These are phyloP conservation scores for Mucor irregularis DNA, from an alignment of 371 early-diverging fungal genomes.

Conservation along the genomic window DNA sequence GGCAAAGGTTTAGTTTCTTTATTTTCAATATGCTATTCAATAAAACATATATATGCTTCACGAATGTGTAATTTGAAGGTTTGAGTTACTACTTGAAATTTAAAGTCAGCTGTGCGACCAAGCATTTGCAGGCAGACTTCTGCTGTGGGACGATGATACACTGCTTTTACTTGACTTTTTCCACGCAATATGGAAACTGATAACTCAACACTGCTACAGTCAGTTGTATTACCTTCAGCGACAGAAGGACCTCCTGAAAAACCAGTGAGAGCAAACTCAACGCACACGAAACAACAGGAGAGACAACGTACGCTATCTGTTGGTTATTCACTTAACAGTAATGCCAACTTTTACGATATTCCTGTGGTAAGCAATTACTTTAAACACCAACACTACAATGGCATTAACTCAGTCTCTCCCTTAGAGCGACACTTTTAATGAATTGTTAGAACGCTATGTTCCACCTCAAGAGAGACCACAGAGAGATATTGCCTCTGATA, in stretches of 20 bases:
- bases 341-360: slow-evolving; percentile 59
- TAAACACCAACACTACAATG: not conserved
- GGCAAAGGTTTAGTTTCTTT: too few species aligned
- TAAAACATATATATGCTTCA: too few species aligned
- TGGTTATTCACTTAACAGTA: slow-evolving; percentile 38
- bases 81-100: too few species aligned
- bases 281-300: slow-evolving; percentile 1
- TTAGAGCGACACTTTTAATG: slow-evolving; percentile 58
- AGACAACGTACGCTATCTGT: slow-evolving; percentile 18
- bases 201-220: too few species aligned
- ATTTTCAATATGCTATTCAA: too few species aligned
- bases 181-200: slow-evolving; percentile 6
- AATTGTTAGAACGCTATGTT: slow-evolving; percentile 51
- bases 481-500: slow-evolving; percentile 41
- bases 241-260: slow-evolving; percentile 6
- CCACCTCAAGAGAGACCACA: slow-evolving; percentile 55
- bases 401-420: too few species aligned
- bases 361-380: slow-evolving; percentile 41
- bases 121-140: too few species aligned
- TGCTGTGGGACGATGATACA: too few species aligned
- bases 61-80: too few species aligned
- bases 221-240: not conserved
- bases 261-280: not conserved
- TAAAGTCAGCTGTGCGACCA: too few species aligned
- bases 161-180: too few species aligned